Conservation (phyloP, 2,329 filamentous ascomycete genomes). For the Aureobasidium sp. region DNA sequence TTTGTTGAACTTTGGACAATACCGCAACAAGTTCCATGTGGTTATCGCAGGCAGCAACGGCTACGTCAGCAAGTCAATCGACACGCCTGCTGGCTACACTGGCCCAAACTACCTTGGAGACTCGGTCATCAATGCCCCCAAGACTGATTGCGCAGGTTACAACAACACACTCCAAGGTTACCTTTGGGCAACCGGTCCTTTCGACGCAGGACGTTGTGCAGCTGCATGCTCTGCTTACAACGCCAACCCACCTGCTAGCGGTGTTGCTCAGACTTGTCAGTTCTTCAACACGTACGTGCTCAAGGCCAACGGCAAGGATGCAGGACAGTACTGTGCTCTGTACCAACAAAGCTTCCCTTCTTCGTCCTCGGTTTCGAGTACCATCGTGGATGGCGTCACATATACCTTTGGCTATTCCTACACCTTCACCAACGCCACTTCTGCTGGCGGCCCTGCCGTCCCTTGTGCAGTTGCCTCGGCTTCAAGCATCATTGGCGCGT, state of each 20-base stretch:
- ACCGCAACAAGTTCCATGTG: slow-evolving; percentile 28
- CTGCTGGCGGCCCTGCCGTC: neutral
- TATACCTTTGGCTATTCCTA: slow-evolving; percentile 11
- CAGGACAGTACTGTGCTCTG: slow-evolving; percentile 31
- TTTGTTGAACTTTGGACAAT: slow-evolving; percentile 28
- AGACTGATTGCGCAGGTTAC: slow-evolving; percentile 16
- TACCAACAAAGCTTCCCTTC: slow-evolving; percentile 22
- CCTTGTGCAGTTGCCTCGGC: slow-evolving; percentile 10
- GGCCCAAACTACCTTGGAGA: slow-evolving; percentile 21
- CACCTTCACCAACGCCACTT: neutral
- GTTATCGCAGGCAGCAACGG: slow-evolving; percentile 37
- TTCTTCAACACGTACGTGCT: slow-evolving; percentile 33
- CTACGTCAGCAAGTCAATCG: slow-evolving; percentile 17
- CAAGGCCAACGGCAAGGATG: slow-evolving; percentile 27
- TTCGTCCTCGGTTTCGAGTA: slow-evolving; percentile 14
- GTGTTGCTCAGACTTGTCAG: slow-evolving; percentile 14
- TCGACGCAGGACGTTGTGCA: slow-evolving; percentile 19
- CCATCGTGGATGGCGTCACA: neutral
- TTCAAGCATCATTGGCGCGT: neutral
- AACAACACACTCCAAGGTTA: slow-evolving; percentile 19
- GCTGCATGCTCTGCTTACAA: slow-evolving; percentile 21
- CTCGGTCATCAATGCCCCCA: slow-evolving; percentile 28
- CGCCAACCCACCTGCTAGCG: slow-evolving; percentile 14
- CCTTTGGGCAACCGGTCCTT: slow-evolving; percentile 10
- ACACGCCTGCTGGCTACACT: slow-evolving; percentile 16